These are phyloP conservation scores for Apiospora phragmitis DNA, from an alignment of 2,329 filamentous ascomycete species.

Conservation along the genomic window DNA sequence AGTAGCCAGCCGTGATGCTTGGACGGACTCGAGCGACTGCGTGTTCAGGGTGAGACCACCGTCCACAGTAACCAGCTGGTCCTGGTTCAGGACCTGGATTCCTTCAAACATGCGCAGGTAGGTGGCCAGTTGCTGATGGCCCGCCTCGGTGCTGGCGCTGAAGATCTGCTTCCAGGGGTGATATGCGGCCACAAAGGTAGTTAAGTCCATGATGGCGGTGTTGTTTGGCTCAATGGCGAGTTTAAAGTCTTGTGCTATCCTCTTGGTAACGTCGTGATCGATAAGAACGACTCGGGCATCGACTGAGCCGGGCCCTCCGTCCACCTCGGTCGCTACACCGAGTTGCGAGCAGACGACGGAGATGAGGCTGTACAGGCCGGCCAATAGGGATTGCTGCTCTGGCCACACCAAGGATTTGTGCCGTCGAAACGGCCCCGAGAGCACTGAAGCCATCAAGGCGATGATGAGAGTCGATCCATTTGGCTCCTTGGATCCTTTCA, in stretches of 20 bases:
- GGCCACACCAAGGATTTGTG: slow-evolving; percentile 62
- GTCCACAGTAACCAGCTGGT: slow-evolving; percentile 52
- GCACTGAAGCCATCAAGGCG: slow-evolving; percentile 47
- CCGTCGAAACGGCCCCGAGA: slow-evolving; percentile 45
- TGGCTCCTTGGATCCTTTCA: slow-evolving; percentile 39
- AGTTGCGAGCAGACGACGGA: slow-evolving; percentile 68
- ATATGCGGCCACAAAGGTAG: slow-evolving; percentile 52
- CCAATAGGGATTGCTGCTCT: slow-evolving; percentile 71
- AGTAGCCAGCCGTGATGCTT: neutral
- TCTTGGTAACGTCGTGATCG: slow-evolving; percentile 51
- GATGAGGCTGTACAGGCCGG: slow-evolving; percentile 76
- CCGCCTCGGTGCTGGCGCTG: slow-evolving; percentile 64
- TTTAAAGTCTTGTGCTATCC: slow-evolving; percentile 33
- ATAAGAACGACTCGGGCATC: slow-evolving; percentile 76
- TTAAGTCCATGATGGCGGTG: slow-evolving; percentile 49
- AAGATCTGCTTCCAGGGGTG: slow-evolving; percentile 67
- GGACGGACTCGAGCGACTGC: slow-evolving; percentile 15
- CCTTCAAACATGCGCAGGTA: slow-evolving; percentile 51
- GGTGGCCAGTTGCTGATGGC: slow-evolving; percentile 55
- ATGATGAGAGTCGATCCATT: slow-evolving; percentile 43
- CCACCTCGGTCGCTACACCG: slow-evolving; percentile 58
- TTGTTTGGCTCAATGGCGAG: slow-evolving; percentile 44
- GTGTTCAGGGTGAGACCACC: slow-evolving; percentile 51
- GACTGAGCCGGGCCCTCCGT: slow-evolving; percentile 64
- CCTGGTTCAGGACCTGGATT: slow-evolving; percentile 46